Conservation (phyloP, 2,329 filamentous ascomycete species). For the Paecilomyces fulvus region DNA sequence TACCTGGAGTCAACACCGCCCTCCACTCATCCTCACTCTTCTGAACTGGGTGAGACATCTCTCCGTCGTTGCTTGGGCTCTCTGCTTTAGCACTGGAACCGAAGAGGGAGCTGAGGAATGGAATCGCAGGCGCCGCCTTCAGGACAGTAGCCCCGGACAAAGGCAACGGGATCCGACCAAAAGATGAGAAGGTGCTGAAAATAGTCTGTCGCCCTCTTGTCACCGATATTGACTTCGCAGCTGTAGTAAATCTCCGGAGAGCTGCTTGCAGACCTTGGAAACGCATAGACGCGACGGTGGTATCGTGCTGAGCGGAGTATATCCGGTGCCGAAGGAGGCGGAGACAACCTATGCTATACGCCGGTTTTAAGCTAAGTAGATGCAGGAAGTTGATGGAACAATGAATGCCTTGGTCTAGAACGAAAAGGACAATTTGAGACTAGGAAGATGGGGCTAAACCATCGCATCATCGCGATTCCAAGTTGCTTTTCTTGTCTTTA, state of each 20-base stretch:
- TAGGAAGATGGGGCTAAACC: not conserved
- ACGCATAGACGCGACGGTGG: conserved; percentile 16
- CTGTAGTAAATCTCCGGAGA: conserved; percentile 12
- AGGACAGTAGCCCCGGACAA: conserved; percentile 31
- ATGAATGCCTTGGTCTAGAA: not conserved
- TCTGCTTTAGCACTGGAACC: conserved; percentile 48
- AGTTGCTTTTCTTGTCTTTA: conserved; percentile 12
- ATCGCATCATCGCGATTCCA: not conserved
- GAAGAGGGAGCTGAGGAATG: conserved; percentile 71
- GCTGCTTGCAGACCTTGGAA: conserved; percentile 9
- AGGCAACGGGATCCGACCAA: conserved; percentile 10
- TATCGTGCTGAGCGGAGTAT: not conserved
- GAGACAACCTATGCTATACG: not conserved
- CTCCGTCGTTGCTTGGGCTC: conserved; percentile 11
- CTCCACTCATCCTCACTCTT: conserved; percentile 81
- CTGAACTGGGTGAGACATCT: conserved; percentile 63
- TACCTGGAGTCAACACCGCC: conserved; percentile 67
- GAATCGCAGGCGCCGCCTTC: conserved; percentile 66
- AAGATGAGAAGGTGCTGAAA: conserved; percentile 4
- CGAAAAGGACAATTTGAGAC: not conserved
- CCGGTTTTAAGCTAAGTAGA: not conserved
- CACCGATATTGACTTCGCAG: not conserved
- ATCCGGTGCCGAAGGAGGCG: not conserved
- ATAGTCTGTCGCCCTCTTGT: not conserved
- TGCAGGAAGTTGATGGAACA: not conserved